Conservation (phyloP, 768 basidiomycete species). For the Flagelloscypha sp. region DNA sequence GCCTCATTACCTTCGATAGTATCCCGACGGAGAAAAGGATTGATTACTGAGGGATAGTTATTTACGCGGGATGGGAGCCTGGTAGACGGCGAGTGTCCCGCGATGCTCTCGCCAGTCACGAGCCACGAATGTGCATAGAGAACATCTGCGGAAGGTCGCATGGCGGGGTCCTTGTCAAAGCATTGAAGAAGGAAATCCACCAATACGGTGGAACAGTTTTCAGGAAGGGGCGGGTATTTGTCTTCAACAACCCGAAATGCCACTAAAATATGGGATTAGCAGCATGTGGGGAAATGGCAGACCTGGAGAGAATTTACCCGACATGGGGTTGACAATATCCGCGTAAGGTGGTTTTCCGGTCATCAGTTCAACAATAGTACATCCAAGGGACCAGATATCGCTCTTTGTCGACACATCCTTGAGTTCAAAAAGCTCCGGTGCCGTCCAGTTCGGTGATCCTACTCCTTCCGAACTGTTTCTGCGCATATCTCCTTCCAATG, state of each 20-base stretch:
- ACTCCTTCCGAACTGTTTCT: constrained; percentile 80
- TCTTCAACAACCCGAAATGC: constrained; percentile 99
- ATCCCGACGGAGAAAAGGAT: constrained; percentile 89
- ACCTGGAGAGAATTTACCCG: constrained; percentile 43
- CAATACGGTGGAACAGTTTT: constrained; percentile 66
- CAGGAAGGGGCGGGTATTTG: constrained; percentile 78
- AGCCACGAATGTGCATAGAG: constrained; percentile 93
- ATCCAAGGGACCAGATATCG: constrained; percentile 94
- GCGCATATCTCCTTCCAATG: constrained; percentile 80
- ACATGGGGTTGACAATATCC: constrained; percentile 84
- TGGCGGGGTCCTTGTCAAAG: constrained; percentile 80
- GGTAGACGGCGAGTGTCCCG: constrained; percentile 74
- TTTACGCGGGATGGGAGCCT: too few relatives aligned
- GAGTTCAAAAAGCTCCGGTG: constrained; percentile 93
- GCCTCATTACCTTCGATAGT: constrained; percentile 81
- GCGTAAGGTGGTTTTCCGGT: constrained; percentile 90
- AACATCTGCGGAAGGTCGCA: constrained; percentile 75
- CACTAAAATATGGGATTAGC: constrained; percentile 38
- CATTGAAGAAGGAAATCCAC: constrained; percentile 78
- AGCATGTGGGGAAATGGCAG: constrained; percentile 6
- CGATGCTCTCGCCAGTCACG: constrained; percentile 64
- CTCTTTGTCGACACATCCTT: constrained; percentile 87
- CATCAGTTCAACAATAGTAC: constrained; percentile 89
- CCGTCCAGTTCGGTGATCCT: constrained; percentile 99
- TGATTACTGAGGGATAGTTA: constrained; percentile 55